Evolutionary conservation across 192 early-diverging fungal species (phyloP).

Genomic region (Coemansia asiatica): DNA sequence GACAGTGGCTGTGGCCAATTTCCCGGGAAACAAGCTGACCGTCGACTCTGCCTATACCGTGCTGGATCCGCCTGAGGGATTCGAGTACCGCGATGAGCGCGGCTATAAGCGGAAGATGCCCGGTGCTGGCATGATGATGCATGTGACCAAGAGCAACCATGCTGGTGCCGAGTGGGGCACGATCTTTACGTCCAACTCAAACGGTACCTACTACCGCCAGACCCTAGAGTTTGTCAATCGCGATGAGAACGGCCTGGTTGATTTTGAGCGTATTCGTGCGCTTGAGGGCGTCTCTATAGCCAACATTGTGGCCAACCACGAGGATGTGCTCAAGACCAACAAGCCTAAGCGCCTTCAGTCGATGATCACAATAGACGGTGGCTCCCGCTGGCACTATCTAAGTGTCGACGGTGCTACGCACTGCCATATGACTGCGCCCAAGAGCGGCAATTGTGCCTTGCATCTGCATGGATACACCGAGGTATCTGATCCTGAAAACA

Average conservation of each 20-base stretch:
- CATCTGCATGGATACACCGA: slow-evolving; percentile 90
- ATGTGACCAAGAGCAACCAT: slow-evolving; percentile 61
- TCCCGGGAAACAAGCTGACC: slow-evolving; percentile 68
- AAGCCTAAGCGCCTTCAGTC: slow-evolving; percentile 65
- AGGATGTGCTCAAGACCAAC: slow-evolving; percentile 55
- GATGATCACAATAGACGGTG: slow-evolving; percentile 80
- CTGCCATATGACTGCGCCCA: slow-evolving; percentile 50
- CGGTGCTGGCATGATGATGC: slow-evolving; percentile 62
- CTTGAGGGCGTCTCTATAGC: slow-evolving; percentile 82
- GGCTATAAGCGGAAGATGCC: slow-evolving; percentile 47
- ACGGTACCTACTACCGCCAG: slow-evolving; percentile 78
- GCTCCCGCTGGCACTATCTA: slow-evolving; percentile 67
- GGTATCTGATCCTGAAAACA: slow-evolving; percentile 68
- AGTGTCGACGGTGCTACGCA: slow-evolving; percentile 43
- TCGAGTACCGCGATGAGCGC: slow-evolving; percentile 36
- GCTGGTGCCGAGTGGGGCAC: slow-evolving; percentile 71
- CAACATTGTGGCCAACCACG: slow-evolving; percentile 74
- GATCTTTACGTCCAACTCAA: slow-evolving; percentile 88
- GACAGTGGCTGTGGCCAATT: slow-evolving; percentile 66
- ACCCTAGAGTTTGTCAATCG: slow-evolving; percentile 76
- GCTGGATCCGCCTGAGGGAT: slow-evolving; percentile 62
- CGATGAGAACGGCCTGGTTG: slow-evolving; percentile 72
- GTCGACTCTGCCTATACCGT: slow-evolving; percentile 67
- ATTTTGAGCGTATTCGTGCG: slow-evolving; percentile 87
- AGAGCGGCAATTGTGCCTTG: slow-evolving; percentile 60